A percentile compares a stretch with the other conserved stretches of the same genome.
phyloP scores from a whole-genome alignment of 768 basidiomycete genomes.

The Mycena alexandri region DNA sequence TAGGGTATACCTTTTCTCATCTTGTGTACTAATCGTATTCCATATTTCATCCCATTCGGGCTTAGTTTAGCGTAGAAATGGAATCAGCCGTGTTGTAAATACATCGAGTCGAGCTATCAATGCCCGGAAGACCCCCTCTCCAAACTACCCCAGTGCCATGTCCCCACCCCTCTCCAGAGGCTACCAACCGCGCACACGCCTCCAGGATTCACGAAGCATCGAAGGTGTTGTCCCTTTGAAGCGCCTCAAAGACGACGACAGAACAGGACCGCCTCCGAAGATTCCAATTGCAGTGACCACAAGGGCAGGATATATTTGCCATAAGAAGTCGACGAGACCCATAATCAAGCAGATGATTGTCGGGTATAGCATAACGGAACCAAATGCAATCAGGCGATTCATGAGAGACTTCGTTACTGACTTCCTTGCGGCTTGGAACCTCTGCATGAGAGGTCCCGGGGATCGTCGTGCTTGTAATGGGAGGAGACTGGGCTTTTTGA shows the following conservation, averaged over 20 bases:
- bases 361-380: neutral
- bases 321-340: constrained; percentile 23
- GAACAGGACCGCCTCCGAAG: constrained; percentile 2
- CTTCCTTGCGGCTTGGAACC: neutral
- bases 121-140: neutral
- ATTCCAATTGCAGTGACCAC: constrained; percentile 1
- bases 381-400: constrained; percentile 11
- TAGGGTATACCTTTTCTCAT: constrained; percentile 35
- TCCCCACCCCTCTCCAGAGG: neutral
- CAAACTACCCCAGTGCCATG: neutral
- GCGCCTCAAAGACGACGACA: constrained; percentile 1
- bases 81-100: constrained; percentile 5
- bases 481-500: neutral
- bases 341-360: neutral
- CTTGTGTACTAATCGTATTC: constrained; percentile 15
- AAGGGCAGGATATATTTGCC: constrained; percentile 22
- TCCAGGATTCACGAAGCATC: neutral
- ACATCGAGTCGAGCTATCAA: neutral
- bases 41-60: constrained; percentile 3
- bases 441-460: neutral
- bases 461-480: neutral
- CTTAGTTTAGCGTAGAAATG: constrained; percentile 9
- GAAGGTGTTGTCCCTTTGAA: neutral
- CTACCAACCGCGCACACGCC: neutral
- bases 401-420: neutral